Evolutionary conservation across 2,329 filamentous ascomycete species (phyloP), one percentile per base, ranked within the genome.

Genomic region (Ophiostoma ulmi): DNA sequence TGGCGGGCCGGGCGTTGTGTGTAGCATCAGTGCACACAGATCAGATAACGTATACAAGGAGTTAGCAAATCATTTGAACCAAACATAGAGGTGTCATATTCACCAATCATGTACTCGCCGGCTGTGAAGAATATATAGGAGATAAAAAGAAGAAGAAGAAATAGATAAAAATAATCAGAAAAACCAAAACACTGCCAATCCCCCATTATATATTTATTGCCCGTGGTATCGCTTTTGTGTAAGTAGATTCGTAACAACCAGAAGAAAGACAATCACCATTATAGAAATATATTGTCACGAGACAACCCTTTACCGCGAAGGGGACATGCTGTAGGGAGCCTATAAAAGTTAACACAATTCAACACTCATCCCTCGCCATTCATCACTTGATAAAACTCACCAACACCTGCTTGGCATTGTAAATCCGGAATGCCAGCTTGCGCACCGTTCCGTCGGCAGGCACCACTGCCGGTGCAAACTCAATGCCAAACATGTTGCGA

Each of bases 401-500:
- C 81, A 98, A 80, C 74, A 97, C 95, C 80, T 94, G 92, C 83
- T 97, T 97, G 48, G 95, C 95, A 78, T 97, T 97, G 79, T 91
- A 95, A 74, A 99, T 92, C 77, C 95, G 87, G 94, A 94, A 97
- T 6, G 94, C 93, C 73, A 99, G 82, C 78, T 97, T 97, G 77
- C 86, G 88, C 72, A 98, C 91, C 75, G 90, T 96, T 6, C 95
- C 93, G 81, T 99, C 95, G 0, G 94, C 93, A 69, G 91, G 88
- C 41, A 99, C 95, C 0, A 98, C 94, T 64, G 93, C 92, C 0
- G 94, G 90, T 1, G 95, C 92, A 77, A 99, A 94, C 79, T 99
- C 95, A 72, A 99, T 91, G 69, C 94, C 95, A 78, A 99, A 96
- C 93, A 97, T 97, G 78, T 97, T 91, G 74, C 92, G 91, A 38